Evolutionary conservation across 768 basidiomycete species (phyloP).

Genomic region (Leccinellum albellum): DNA sequence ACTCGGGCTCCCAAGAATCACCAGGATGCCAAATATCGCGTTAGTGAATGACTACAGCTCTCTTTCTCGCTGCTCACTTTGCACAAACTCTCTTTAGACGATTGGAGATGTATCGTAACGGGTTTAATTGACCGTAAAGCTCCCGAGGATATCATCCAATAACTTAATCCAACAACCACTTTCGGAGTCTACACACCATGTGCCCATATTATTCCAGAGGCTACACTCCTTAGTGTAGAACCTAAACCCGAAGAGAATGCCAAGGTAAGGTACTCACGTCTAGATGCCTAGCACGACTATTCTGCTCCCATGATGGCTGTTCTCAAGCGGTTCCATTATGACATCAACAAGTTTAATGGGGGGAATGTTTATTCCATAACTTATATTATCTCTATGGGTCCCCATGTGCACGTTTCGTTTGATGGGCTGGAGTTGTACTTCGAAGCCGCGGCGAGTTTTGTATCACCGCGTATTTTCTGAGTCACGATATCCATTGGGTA

Average conservation of each 20-base stretch:
- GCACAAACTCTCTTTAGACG: neutral
- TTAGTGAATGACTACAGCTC: neutral
- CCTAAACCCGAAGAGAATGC: neutral
- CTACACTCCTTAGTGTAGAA: neutral
- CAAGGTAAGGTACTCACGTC: neutral
- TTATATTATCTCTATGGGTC: neutral
- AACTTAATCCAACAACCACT: neutral
- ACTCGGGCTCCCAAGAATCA: neutral
- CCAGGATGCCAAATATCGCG: neutral
- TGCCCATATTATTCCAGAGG: neutral
- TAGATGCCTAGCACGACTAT: neutral
- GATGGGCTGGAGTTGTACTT: neutral
- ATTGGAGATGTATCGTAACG: neutral
- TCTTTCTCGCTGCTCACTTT: neutral
- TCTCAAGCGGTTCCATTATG: neutral
- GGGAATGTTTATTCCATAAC: neutral
- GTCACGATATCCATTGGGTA: no score
- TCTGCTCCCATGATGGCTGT: neutral
- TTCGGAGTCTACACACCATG: neutral
- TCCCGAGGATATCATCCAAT: neutral
- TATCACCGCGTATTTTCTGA: no score
- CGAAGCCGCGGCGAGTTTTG: neutral
- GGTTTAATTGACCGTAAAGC: neutral
- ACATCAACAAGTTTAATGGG: neutral
- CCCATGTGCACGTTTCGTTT: neutral